phyloP scores from a whole-genome alignment of 345 rosid genomes.

The Brassica incana region DNA sequence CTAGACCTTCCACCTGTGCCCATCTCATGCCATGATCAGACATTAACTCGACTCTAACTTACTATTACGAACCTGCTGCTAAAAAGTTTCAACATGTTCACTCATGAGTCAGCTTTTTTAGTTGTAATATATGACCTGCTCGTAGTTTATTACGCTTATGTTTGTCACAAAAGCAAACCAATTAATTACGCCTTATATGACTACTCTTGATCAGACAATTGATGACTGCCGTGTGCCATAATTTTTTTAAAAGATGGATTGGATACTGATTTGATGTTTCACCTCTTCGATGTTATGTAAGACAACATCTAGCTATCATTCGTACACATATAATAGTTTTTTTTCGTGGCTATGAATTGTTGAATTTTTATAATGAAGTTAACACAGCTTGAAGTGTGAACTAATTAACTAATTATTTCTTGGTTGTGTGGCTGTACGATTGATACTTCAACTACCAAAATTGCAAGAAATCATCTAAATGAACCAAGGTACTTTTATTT shows the following conservation, averaged over 20 bases:
- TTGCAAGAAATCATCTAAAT: neutral
- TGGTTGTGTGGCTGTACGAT: conserved; percentile 7
- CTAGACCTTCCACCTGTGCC: conserved; percentile 20
- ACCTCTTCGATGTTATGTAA: neutral
- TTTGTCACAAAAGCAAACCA: neutral
- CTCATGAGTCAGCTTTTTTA: neutral
- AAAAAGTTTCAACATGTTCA: neutral
- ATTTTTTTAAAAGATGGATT: neutral
- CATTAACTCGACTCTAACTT: neutral
- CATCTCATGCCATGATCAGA: conserved; percentile 15
- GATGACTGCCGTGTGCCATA: neutral
- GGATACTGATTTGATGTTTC: conserved; percentile 1
- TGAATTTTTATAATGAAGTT: neutral
- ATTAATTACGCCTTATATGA: neutral
- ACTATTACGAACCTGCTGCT: neutral
- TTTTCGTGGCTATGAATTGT: conserved; percentile 5
- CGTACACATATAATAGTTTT: neutral
- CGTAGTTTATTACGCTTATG: neutral
- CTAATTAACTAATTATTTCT: conserved; percentile 1
- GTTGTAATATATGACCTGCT: conserved; percentile 9
- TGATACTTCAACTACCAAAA: conserved; percentile 16
- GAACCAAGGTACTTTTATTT: neutral
- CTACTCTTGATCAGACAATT: neutral
- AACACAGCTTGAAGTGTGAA: conserved; percentile 15
- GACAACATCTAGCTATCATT: neutral